Percentiles rank a stretch among this genome's conserved stretches.
Conservation (phyloP, 192 early-diverging fungal genomes). For the Backusella circina region DNA sequence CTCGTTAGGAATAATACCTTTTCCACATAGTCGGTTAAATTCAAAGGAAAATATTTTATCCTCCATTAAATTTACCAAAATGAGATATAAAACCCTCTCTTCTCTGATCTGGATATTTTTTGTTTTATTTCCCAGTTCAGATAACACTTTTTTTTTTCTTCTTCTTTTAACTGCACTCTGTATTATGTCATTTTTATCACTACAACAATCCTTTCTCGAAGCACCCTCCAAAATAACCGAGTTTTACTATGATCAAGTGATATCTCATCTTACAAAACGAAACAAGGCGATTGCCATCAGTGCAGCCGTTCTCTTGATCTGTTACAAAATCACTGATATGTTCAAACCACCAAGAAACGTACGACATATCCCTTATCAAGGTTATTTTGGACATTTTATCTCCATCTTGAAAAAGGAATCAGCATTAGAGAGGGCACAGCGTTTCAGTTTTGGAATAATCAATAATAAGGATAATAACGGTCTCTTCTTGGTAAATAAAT, state of each 20-base stretch:
- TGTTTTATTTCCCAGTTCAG: no score
- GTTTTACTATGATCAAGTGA: background rate
- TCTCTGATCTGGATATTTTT: no score
- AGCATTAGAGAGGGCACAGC: background rate
- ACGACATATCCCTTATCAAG: background rate
- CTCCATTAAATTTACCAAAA: background rate
- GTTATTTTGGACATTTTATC: background rate
- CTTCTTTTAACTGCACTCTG: background rate
- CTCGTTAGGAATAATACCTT: background rate
- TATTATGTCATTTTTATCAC: background rate
- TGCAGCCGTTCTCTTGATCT: background rate
- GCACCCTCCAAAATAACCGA: background rate
- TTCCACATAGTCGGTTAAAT: background rate
- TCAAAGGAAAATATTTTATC: background rate
- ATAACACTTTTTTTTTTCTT: background rate
- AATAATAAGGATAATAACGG: background rate
- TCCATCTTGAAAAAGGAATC: background rate
- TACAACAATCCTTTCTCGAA: background rate
- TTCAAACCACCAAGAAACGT: background rate
- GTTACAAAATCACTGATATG: background rate
- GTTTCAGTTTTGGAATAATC: background rate
- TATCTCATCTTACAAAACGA: background rate
- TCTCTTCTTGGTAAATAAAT: background rate
- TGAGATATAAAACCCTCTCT: background rate
- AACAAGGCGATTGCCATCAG: background rate